Conservation (phyloP, 2,329 filamentous ascomycete genomes). For the Tolypocladium pustulatum region DNA sequence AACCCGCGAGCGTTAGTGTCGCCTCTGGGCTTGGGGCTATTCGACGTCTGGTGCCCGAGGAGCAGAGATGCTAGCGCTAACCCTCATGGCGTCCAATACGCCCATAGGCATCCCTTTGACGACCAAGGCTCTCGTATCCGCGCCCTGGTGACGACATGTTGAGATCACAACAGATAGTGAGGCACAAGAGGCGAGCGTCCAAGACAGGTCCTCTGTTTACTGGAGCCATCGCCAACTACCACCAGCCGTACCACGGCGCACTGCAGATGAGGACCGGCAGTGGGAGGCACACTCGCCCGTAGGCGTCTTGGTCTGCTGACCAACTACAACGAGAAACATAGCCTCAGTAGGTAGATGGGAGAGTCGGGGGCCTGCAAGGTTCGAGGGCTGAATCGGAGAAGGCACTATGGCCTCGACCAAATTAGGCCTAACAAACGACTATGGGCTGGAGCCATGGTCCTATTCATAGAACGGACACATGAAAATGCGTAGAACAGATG, state of each 20-base stretch:
- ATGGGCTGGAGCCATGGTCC: background rate
- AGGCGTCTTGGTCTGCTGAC: background rate
- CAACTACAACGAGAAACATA: background rate
- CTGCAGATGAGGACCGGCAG: background rate
- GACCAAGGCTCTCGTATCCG: background rate
- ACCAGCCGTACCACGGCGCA: background rate
- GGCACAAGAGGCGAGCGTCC: background rate
- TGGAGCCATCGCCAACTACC: background rate
- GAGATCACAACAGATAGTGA: background rate
- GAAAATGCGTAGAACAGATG: background rate
- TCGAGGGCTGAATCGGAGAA: background rate
- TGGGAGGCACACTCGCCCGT: background rate
- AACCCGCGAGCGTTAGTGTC: background rate
- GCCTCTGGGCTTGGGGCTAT: background rate
- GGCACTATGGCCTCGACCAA: background rate
- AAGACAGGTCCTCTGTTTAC: background rate
- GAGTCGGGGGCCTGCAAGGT: background rate
- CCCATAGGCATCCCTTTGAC: background rate
- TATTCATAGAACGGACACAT: background rate
- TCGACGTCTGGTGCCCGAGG: background rate
- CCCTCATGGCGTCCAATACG: background rate
- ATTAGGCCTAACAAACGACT: background rate
- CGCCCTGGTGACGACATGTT: background rate
- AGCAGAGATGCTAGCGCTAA: background rate
- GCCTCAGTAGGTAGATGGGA: background rate